Conservation (phyloP, 2,329 filamentous ascomycete genomes). For the Epichloe bromicola region DNA sequence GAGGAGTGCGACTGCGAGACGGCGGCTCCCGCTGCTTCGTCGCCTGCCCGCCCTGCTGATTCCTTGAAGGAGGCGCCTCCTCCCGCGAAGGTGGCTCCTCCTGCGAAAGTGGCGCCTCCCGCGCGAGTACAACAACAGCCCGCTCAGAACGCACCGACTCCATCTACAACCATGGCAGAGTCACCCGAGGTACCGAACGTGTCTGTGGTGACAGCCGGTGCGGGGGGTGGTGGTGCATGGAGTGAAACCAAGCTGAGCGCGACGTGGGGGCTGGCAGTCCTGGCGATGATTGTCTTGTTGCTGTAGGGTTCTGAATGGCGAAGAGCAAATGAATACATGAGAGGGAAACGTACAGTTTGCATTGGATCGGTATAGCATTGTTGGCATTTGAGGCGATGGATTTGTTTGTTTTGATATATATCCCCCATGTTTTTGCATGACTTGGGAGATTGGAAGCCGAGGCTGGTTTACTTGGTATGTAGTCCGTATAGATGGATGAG, state of each 20-base stretch:
- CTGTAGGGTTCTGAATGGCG: not conserved
- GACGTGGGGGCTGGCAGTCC: not conserved
- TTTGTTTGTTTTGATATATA: too few species aligned
- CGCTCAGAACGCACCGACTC: not conserved
- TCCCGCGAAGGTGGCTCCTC: not conserved
- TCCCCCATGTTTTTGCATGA: too few species aligned
- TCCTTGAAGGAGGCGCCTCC: too few species aligned
- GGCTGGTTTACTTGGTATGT: too few species aligned
- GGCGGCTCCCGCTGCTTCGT: not conserved
- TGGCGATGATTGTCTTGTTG: slow-evolving; percentile 1
- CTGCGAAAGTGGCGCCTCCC: not conserved
- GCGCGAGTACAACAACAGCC: not conserved
- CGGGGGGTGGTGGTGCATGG: not conserved
- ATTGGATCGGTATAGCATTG: not conserved
- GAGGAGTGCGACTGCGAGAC: slow-evolving; percentile 12
- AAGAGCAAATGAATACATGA: too few species aligned
- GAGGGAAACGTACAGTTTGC: not conserved
- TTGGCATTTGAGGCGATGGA: too few species aligned
- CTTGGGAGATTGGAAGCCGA: too few species aligned
- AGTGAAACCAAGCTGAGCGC: not conserved
- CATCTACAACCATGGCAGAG: too few species aligned
- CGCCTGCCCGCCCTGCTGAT: not conserved
- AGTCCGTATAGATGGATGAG: too few species aligned
- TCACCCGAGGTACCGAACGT: not conserved
- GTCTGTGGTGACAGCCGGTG: slow-evolving; percentile 2